A percentile compares a stretch with the other conserved stretches of the same genome.
phyloP scores from a whole-genome alignment of 1,139 yeast genomes.

The Nakaseomyces glabratus region DNA sequence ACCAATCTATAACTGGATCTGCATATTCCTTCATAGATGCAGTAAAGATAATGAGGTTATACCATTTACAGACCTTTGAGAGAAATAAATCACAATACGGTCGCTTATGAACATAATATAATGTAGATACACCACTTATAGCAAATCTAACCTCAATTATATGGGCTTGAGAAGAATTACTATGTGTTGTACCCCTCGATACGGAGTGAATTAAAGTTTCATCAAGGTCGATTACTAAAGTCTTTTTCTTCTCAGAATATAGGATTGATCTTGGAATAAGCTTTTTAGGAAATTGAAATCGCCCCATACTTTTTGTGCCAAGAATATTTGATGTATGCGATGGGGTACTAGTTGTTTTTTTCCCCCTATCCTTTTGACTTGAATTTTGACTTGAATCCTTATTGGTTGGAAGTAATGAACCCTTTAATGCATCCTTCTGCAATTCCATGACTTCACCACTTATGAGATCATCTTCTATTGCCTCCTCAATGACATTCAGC shows the following conservation, averaged over 20 bases:
- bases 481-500: constrained; percentile 9
- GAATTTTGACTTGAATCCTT: constrained; percentile 3
- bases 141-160: constrained; percentile 78
- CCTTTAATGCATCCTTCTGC: constrained; percentile 27
- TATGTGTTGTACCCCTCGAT: constrained; percentile 52
- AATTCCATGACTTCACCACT: constrained; percentile 26
- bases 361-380: constrained; percentile 2
- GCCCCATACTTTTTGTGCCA: constrained; percentile 28
- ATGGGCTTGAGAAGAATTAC: constrained; percentile 38
- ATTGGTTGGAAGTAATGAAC: constrained; percentile 19
- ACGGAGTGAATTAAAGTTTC: constrained; percentile 90
- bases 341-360: constrained; percentile 1
- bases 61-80: constrained; percentile 76
- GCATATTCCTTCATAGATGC: constrained; percentile 95
- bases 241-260: constrained; percentile 43
- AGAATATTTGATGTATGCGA: constrained; percentile 11
- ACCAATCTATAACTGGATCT: constrained; percentile 91
- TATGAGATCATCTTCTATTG: constrained; percentile 26
- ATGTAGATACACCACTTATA: constrained; percentile 43
- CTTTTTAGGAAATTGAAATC: constrained; percentile 39
- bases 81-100: constrained; percentile 86
- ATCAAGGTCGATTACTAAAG: constrained; percentile 78
- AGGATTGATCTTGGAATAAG: constrained; percentile 32
- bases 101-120: constrained; percentile 84
- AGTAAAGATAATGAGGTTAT: constrained; percentile 78